Conservation (phyloP, 345 rosid species). For the Ceriops decandra region DNA sequence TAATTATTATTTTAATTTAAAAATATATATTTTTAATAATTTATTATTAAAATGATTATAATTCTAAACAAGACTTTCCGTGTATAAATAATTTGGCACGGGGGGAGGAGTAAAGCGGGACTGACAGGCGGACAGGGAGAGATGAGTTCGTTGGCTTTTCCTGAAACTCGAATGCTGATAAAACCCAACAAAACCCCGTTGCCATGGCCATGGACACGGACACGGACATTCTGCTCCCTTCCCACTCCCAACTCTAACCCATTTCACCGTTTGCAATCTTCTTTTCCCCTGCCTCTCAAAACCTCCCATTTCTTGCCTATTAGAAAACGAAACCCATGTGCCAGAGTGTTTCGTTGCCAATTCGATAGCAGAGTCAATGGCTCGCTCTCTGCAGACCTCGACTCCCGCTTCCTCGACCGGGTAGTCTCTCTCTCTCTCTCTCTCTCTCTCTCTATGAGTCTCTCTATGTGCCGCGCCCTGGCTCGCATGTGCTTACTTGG, state of each 20-base stretch:
- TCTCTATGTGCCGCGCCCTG: too few species aligned
- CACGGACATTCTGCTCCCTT: slow-evolving; percentile 9
- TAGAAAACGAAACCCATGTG: slow-evolving; percentile 18
- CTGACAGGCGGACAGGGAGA: too few species aligned
- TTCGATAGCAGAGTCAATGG: slow-evolving; percentile 65
- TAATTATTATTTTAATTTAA: too few species aligned
- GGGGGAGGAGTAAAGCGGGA: too few species aligned
- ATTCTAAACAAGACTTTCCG: too few species aligned
- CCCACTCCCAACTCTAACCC: neutral
- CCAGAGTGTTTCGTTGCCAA: slow-evolving; percentile 40
- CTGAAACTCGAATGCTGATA: too few species aligned
- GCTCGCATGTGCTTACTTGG: neutral
- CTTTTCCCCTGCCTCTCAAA: slow-evolving; percentile 22
- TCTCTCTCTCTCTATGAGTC: too few species aligned
- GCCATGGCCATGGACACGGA: neutral
- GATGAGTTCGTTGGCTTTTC: too few species aligned
- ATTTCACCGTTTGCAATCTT: slow-evolving; percentile 14
- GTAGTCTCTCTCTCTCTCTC: slow-evolving; percentile 20
- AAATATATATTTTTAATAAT: too few species aligned
- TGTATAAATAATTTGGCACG: too few species aligned
- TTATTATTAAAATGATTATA: too few species aligned
- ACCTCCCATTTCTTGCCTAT: slow-evolving; percentile 24
- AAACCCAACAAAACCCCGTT: too few species aligned
- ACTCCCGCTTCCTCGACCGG: slow-evolving; percentile 78
- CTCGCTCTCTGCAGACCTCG: slow-evolving; percentile 44